Percentiles rank a stretch among this genome's conserved stretches.
These are phyloP conservation scores for Capsicum pubescens DNA, from an alignment of 257 asterid species.

Conservation along the genomic window DNA sequence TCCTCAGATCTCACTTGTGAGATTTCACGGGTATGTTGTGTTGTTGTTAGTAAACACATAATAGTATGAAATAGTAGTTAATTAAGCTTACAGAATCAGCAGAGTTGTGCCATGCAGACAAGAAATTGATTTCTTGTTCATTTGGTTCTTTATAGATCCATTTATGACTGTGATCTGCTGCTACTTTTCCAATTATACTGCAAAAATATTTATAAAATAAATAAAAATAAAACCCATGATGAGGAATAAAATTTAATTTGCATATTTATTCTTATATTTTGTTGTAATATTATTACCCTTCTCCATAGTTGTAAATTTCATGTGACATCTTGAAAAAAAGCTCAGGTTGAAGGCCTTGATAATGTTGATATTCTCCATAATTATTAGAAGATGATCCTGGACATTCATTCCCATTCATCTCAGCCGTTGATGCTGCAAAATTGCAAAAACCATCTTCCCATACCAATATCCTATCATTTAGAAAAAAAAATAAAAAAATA, in stretches of 20 bases:
- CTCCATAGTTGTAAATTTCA: slow-evolving; percentile 99
- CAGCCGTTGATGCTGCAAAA: slow-evolving; percentile 80
- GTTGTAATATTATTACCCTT: slow-evolving; percentile 59
- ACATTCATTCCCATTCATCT: slow-evolving; percentile 58
- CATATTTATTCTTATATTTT: not conserved
- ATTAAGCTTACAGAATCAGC: slow-evolving; percentile 79
- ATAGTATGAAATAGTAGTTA: not conserved
- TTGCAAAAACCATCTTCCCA: slow-evolving; percentile 99
- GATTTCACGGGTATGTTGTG: not conserved
- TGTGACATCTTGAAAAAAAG: slow-evolving; percentile 99
- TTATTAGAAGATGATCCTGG: slow-evolving; percentile 51
- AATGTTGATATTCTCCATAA: slow-evolving; percentile 58
- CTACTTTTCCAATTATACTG: slow-evolving; percentile 96
- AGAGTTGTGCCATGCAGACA: slow-evolving; percentile 98
- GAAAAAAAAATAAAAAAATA: not conserved
- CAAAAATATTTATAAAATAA: not conserved
- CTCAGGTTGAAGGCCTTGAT: slow-evolving; percentile 90
- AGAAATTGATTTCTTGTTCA: slow-evolving; percentile 93
- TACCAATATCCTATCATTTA: slow-evolving; percentile 74
- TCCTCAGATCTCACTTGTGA: not conserved
- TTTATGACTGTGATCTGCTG: slow-evolving; percentile 98
- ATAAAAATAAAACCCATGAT: not conserved
- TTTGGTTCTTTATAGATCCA: slow-evolving; percentile 95
- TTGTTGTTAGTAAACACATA: not conserved
- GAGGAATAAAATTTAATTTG: not conserved